Conservation (phyloP, 78 protist species). For the Tieghemostelium lacteum region DNA sequence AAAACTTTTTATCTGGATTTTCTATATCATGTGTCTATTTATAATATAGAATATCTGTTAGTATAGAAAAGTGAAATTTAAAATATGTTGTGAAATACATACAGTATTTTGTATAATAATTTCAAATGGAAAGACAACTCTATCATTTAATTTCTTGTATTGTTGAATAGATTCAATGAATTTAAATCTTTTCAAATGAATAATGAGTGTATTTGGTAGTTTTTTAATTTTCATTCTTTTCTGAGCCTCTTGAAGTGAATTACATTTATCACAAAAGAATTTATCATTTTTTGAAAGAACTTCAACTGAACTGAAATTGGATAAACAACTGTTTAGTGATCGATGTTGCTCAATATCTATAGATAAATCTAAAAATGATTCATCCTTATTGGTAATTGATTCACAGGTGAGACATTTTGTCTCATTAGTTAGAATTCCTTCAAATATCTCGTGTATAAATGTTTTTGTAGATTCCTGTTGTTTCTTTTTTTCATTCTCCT, state of each 20-base stretch:
- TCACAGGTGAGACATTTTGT: constrained; percentile 94
- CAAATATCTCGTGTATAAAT: constrained; percentile 92
- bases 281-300: constrained; percentile 82
- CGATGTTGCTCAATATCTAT: constrained; percentile 90
- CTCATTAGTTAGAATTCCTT: constrained; percentile 91
- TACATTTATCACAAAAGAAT: constrained; percentile 94
- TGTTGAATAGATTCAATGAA: constrained; percentile 84
- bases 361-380: constrained; percentile 91
- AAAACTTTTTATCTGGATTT: constrained; percentile 79
- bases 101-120: constrained; percentile 77
- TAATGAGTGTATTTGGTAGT: constrained; percentile 88
- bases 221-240: constrained; percentile 88
- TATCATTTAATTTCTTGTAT: constrained; percentile 83
- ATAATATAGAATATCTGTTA: not conserved
- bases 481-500: not conserved
- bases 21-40: constrained; percentile 61
- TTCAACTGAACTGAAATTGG: constrained; percentile 86
- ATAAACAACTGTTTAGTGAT: constrained; percentile 84
- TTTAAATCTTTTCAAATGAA: constrained; percentile 96
- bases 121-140: constrained; percentile 94
- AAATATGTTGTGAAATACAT: not conserved
- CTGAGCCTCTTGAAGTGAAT: constrained; percentile 92
- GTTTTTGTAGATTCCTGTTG: constrained; percentile 58
- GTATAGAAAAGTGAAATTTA: not conserved
- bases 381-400: constrained; percentile 86